Evolutionary conservation across 768 basidiomycete species (phyloP).

Genomic region (Hericium rajendrae): DNA sequence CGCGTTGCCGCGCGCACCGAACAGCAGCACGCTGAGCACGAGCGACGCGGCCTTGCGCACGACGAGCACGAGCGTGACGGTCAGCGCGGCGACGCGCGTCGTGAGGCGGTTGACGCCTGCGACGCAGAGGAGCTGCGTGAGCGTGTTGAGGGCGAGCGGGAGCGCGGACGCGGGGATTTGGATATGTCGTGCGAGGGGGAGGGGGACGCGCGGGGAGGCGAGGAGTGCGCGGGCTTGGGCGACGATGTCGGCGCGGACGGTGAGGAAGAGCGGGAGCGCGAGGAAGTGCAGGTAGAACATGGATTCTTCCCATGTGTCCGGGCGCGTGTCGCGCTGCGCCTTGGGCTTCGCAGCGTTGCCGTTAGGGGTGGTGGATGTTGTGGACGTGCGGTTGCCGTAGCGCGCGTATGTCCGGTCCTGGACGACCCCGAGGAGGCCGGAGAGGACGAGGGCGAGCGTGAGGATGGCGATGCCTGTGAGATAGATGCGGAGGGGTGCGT

Average conservation of each 20-base stretch:
- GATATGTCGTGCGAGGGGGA: slow-evolving; percentile 13
- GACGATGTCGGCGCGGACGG: slow-evolving; percentile 42
- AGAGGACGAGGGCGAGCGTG: slow-evolving; percentile 65
- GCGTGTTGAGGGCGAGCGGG: slow-evolving; percentile 64
- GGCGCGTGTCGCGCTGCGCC: slow-evolving; percentile 2
- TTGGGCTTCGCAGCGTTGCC: slow-evolving; percentile 7
- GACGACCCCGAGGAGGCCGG: slow-evolving; percentile 71
- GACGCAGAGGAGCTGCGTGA: slow-evolving; percentile 79
- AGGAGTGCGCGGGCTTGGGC: slow-evolving; percentile 33
- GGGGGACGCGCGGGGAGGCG: slow-evolving; percentile 1
- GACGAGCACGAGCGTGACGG: slow-evolving; percentile 71
- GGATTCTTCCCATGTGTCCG: slow-evolving; percentile 64
- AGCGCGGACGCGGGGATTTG: slow-evolving; percentile 50
- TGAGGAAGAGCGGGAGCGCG: slow-evolving; percentile 67
- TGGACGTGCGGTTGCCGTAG: slow-evolving; percentile 26
- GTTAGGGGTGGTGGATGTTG: neutral
- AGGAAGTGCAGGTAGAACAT: slow-evolving; percentile 89
- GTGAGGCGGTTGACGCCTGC: slow-evolving; percentile 84
- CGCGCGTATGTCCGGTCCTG: slow-evolving; percentile 70
- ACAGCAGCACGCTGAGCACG: slow-evolving; percentile 53
- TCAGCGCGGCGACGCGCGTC: slow-evolving; percentile 61
- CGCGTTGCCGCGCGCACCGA: slow-evolving; percentile 26
- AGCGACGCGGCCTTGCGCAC: slow-evolving; percentile 76
- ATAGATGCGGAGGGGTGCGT: slow-evolving; percentile 35
- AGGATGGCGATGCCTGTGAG: slow-evolving; percentile 66